Conservation (phyloP, 2,329 filamentous ascomycete genomes). For the Lasiodiplodia sp. region DNA sequence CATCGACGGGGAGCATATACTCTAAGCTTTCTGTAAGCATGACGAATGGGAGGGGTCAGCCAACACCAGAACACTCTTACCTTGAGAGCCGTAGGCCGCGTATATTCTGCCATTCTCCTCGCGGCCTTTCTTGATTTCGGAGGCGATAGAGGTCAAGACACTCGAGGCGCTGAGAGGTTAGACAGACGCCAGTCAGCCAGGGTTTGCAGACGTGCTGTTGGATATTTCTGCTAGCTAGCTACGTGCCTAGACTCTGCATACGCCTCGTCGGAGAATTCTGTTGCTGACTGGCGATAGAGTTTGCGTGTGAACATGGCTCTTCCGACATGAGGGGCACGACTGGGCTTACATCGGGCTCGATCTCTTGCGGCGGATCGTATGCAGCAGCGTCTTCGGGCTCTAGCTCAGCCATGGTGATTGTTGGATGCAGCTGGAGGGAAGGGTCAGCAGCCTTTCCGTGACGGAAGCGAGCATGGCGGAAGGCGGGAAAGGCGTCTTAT, state of each 20-base stretch:
- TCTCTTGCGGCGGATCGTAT: neutral
- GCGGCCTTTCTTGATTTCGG: slow-evolving; percentile 21
- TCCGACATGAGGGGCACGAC: neutral
- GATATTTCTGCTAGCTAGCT: too few relatives aligned
- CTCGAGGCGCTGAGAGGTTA: slow-evolving; percentile 9
- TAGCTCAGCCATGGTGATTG: slow-evolving; percentile 7
- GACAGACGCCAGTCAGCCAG: neutral
- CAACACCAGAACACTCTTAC: neutral
- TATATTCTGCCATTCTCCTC: slow-evolving; percentile 30
- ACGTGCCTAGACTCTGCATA: slow-evolving; percentile 24
- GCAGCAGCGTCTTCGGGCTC: neutral
- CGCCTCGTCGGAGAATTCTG: slow-evolving; percentile 19
- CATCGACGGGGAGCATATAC: slow-evolving; percentile 23
- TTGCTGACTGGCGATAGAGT: slow-evolving; percentile 2
- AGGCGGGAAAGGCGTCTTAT: slow-evolving; percentile 16
- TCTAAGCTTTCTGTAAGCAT: neutral
- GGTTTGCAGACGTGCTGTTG: neutral
- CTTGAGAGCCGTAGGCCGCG: slow-evolving; percentile 21
- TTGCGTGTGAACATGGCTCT: neutral
- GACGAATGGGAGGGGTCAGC: neutral
- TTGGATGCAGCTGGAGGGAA: neutral
- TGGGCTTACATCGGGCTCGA: slow-evolving; percentile 20
- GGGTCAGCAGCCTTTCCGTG: neutral
- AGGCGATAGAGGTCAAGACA: slow-evolving; percentile 22
- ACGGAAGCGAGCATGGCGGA: neutral